Evolutionary conservation across 176 grass and related monocot species (phyloP).

Genomic region (Stipa capillata): DNA sequence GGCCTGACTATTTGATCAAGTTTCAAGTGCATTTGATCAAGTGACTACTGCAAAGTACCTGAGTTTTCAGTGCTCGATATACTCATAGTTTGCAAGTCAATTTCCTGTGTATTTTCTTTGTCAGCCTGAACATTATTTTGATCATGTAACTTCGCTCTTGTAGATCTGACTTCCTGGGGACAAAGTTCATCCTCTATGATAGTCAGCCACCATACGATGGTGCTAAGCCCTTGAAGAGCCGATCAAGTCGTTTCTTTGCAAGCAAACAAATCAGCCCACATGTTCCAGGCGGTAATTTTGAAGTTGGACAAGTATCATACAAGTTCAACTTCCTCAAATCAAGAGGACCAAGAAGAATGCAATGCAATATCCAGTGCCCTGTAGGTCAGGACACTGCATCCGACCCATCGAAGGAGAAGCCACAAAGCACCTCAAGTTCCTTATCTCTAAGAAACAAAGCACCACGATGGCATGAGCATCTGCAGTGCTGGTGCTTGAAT

Average conservation of each 20-base stretch:
- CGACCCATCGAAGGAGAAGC: slow-evolving; percentile 21
- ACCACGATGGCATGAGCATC: slow-evolving; percentile 85
- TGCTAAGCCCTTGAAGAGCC: slow-evolving; percentile 59
- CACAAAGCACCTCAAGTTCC: neutral
- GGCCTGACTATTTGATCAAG: neutral
- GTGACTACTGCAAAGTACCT: neutral
- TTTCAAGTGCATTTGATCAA: slow-evolving; percentile 9
- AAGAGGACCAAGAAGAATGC: slow-evolving; percentile 90
- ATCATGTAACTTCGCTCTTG: neutral
- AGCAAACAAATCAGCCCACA: slow-evolving; percentile 88
- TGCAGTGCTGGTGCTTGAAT: slow-evolving; percentile 98
- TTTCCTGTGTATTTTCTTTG: neutral
- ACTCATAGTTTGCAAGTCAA: neutral
- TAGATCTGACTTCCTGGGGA: slow-evolving; percentile 96
- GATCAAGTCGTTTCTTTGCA: slow-evolving; percentile 57
- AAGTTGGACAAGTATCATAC: slow-evolving; percentile 66
- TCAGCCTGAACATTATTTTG: neutral
- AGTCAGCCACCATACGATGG: slow-evolving; percentile 46
- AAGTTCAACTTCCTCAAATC: slow-evolving; percentile 97
- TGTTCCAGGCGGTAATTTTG: slow-evolving; percentile 49
- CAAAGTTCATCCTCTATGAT: slow-evolving; percentile 79
- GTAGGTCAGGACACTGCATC: neutral
- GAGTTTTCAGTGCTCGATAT: neutral
- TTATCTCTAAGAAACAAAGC: slow-evolving; percentile 82
- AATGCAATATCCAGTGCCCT: slow-evolving; percentile 71